These are phyloP conservation scores for Penicillium sclerotiorum DNA, from an alignment of 2,329 filamentous ascomycete species.

Conservation along the genomic window DNA sequence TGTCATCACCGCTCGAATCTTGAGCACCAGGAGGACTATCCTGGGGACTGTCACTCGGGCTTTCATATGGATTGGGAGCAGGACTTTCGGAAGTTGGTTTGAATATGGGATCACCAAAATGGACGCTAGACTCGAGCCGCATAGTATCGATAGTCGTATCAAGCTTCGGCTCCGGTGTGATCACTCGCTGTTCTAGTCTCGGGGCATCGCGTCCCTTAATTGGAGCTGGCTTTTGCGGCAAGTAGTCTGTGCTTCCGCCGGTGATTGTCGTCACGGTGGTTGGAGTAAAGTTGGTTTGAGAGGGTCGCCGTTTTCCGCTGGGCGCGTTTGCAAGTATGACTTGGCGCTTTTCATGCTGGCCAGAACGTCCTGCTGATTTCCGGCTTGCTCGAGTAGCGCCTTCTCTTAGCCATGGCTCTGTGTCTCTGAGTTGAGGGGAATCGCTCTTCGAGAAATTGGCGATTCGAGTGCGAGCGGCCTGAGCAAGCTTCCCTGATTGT, in stretches of 20 bases:
- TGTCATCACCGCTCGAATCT: slow-evolving; percentile 34
- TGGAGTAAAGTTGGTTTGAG: slow-evolving; percentile 28
- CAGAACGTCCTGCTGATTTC: background rate
- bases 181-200: slow-evolving; percentile 14
- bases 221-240: slow-evolving; percentile 39
- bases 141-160: slow-evolving; percentile 39
- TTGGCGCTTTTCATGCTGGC: background rate
- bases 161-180: slow-evolving; percentile 26
- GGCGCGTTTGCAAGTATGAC: background rate
- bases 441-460: slow-evolving; percentile 57
- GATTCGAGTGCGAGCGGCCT: slow-evolving; percentile 31
- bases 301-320: background rate
- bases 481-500: slow-evolving; percentile 37
- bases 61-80: background rate
- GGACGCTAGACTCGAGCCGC: slow-evolving; percentile 58
- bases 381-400: background rate
- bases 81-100: slow-evolving; percentile 52
- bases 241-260: slow-evolving; percentile 25
- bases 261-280: slow-evolving; percentile 39
- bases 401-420: background rate
- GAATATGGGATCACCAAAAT: slow-evolving; percentile 66
- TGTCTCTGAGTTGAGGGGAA: slow-evolving; percentile 62
- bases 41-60: slow-evolving; percentile 32
- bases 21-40: slow-evolving; percentile 28
- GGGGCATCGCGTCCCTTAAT: slow-evolving; percentile 17